phyloP scores from a whole-genome alignment of 2,329 filamentous ascomycete genomes.

The Fusarium tjaetaba region DNA sequence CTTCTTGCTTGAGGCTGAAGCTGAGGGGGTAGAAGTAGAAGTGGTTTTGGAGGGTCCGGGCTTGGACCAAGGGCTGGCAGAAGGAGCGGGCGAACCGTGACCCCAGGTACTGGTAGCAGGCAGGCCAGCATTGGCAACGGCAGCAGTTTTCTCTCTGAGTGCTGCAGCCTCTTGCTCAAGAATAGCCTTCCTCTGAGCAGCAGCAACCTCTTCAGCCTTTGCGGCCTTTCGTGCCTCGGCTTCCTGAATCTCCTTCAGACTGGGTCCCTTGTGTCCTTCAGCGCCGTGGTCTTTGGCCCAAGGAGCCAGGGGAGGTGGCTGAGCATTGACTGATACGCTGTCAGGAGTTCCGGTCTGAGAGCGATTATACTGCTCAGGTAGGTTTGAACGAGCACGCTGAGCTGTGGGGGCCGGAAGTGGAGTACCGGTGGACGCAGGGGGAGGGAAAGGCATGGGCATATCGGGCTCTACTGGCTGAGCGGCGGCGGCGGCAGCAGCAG shows the following conservation, averaged over 20 bases:
- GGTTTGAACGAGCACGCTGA: slow-evolving; percentile 82
- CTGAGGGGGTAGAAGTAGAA: slow-evolving; percentile 35
- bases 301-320: slow-evolving; percentile 81
- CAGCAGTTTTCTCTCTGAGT: slow-evolving; percentile 65
- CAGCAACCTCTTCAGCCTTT: slow-evolving; percentile 83
- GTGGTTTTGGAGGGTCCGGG: slow-evolving; percentile 60
- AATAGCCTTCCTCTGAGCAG: slow-evolving; percentile 78
- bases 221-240: slow-evolving; percentile 93
- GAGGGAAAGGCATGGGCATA: slow-evolving; percentile 80
- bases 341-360: slow-evolving; percentile 84
- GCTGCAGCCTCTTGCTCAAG: slow-evolving; percentile 81
- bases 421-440: slow-evolving; percentile 72
- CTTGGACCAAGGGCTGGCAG: slow-evolving; percentile 75
- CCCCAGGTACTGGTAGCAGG: slow-evolving; percentile 93
- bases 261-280: slow-evolving; percentile 81
- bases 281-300: slow-evolving; percentile 90
- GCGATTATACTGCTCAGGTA: slow-evolving; percentile 77
- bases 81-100: slow-evolving; percentile 75
- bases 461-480: slow-evolving; percentile 64
- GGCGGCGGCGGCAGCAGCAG: slow-evolving; percentile 50
- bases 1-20: slow-evolving; percentile 71
- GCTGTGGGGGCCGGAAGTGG: slow-evolving; percentile 89
- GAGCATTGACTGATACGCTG: slow-evolving; percentile 50
- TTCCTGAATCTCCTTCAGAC: slow-evolving; percentile 95
- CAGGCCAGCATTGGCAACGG: slow-evolving; percentile 67